Conservation (phyloP, 257 asterid genomes). For the Voacanga thouarsii region DNA sequence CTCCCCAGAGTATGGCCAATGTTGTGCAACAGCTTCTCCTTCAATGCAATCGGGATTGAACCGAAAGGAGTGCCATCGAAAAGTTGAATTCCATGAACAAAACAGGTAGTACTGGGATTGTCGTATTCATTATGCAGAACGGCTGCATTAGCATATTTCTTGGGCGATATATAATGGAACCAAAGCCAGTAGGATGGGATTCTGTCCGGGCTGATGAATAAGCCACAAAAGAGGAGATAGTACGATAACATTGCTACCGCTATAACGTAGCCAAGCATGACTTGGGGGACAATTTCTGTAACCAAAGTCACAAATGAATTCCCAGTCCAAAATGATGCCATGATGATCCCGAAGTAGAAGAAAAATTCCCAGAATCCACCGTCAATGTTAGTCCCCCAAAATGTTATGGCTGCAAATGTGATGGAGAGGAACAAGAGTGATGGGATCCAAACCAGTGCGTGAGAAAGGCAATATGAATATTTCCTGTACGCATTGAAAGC, state of each 20-base stretch:
- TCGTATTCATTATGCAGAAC: slow-evolving; percentile 35
- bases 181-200: slow-evolving; percentile 45
- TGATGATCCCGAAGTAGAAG: slow-evolving; percentile 25
- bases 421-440: slow-evolving; percentile 47
- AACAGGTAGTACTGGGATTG: slow-evolving; percentile 25
- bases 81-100: slow-evolving; percentile 39
- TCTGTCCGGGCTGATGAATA: slow-evolving; percentile 29
- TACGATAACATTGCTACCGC: slow-evolving; percentile 33
- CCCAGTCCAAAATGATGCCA: slow-evolving; percentile 47
- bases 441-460: slow-evolving; percentile 54
- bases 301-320: slow-evolving; percentile 41
- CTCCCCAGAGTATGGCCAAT: slow-evolving; percentile 28
- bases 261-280: slow-evolving; percentile 29
- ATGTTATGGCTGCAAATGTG: slow-evolving; percentile 56
- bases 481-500: slow-evolving; percentile 67
- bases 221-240: slow-evolving; percentile 38
- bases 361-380: slow-evolving; percentile 39
- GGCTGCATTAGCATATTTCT: slow-evolving; percentile 39
- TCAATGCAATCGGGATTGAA: slow-evolving; percentile 14
- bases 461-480: slow-evolving; percentile 64
- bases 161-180: slow-evolving; percentile 42
- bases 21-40: slow-evolving; percentile 23
- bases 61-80: slow-evolving; percentile 32
- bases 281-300: slow-evolving; percentile 36
- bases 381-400: slow-evolving; percentile 70